Evolutionary conservation across 2,329 filamentous ascomycete genomes (phyloP), one percentile per base, ranked within the genome.

Genomic region (Myriosclerotinia scirpicola): DNA sequence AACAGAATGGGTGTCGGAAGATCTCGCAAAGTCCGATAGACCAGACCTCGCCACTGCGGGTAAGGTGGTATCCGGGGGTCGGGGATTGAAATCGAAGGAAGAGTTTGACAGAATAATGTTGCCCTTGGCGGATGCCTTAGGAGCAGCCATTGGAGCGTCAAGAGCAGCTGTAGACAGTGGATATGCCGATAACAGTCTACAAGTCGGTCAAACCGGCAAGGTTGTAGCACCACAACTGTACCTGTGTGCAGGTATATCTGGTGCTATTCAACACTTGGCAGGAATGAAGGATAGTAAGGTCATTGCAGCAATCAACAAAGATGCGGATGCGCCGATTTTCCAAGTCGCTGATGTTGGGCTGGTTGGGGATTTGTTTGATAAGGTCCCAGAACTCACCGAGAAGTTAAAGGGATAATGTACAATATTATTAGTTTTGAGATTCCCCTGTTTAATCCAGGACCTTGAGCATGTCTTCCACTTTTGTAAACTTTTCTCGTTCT

Each of bases 281-380:
- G 95, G 95, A 77, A 99, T 99, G 95, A 99, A 99, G 85, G 95
- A 99, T 77, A 97, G 93, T 83, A 99, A 99, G 83, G 95, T 99
- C 67, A 99, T 99, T 81, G 95, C 94, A 30, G 92, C 92, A 17
- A 98, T 99, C 77, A 99, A 99, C 84, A 99, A 99, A 83, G 95
- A 99, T 76, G 83, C 88, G 5, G 95, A 99, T 79, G 95, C 95
- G 67, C 95, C 95, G 40, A 99, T 99, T 74, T 99, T 99, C 84
- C 95, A 99, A 80, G 88, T 99, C 67, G 95, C 95, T 5, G 95
- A 99, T 79, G 93, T 98, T 64, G 95, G 95, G 15, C 82, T 99
- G 63, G 94, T 99, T 6, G 94, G 93, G 52, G 95, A 99, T 81
- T 80, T 99, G 74, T 98, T 98, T 77, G 92, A 97, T 67, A 93